Conservation (phyloP, 371 early-diverging fungal genomes). For the Batkoa obscura region DNA sequence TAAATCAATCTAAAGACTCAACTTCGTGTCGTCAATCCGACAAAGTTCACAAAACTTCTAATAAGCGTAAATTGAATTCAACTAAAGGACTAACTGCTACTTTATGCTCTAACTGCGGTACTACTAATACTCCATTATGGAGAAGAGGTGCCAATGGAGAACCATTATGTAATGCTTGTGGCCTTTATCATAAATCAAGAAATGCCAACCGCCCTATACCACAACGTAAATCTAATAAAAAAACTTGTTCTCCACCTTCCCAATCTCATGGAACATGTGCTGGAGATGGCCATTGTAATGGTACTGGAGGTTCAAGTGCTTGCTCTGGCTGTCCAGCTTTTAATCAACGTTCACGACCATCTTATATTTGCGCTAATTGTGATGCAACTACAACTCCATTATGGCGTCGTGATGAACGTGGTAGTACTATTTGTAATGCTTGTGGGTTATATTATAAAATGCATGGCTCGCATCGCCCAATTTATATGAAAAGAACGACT, state of each 20-base stretch:
- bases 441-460: conserved; percentile 73
- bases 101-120: conserved; percentile 70
- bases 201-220: background rate
- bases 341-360: conserved; percentile 25
- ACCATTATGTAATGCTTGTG: conserved; percentile 82
- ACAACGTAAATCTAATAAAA: conserved; percentile 1
- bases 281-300: conserved; percentile 60
- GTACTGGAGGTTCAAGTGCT: conserved; percentile 46
- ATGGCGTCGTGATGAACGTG: conserved; percentile 67
- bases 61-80: too few species aligned
- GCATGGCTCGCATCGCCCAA: conserved; percentile 54
- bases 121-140: conserved; percentile 85
- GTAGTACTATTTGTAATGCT: conserved; percentile 67
- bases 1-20: too few species aligned
- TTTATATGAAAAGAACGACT: conserved; percentile 58
- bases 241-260: conserved; percentile 4
- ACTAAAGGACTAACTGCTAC: too few species aligned
- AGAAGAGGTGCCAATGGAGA: conserved; percentile 63
- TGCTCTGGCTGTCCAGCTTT: conserved; percentile 63
- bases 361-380: conserved; percentile 57
- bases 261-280: conserved; percentile 36
- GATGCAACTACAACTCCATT: conserved; percentile 65
- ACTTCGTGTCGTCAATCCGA: too few species aligned
- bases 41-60: too few species aligned
- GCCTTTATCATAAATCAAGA: conserved; percentile 20